Base-by-base conservation (phyloP, 1,139 yeast genomes). In the Lodderomyces margitis region DNA sequence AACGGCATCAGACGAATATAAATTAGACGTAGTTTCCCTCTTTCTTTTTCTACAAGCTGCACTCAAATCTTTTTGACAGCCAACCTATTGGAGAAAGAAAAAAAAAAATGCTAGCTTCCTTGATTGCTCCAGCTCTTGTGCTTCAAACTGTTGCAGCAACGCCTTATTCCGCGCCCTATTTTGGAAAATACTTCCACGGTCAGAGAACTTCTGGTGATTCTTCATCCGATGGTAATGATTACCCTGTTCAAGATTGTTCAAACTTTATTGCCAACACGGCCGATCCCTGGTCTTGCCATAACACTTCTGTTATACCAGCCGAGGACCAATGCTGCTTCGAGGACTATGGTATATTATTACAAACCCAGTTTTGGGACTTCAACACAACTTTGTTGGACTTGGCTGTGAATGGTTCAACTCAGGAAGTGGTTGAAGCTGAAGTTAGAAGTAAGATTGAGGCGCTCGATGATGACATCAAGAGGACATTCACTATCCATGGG, bases 301-400 rank as follows among this genome's bases (percentile, higher is more conserved):
- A 61, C 46, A 52, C 58, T 14, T 57, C 63, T 20, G 51, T 46
- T 7, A 45, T 54, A 20, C 9, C 36, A 21, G 43, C 48, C n/a
- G 37, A 24, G n/a, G 53, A 58, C 45, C 50, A 54, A 2, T 66
- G 72, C 46, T 67, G 72, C 46, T 66, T 60, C 45, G 70, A 67
- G 46, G 46, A 55, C 41, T 55, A 54, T 36, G 75, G 75, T 4
- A 53, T 66, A 24, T 55, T 69, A 46, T 55, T 69, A 60, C 64
- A 54, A 43, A 56, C 75, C 10, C 74, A 68, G 50, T 69, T 68
- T 52, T 68, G 74, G 74, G 72, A 69, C 50, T 66, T 56, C 53
- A 55, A 64, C 44, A 50, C 60, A 1, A 52, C 53, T 15, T 61
- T 57, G 43, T 55, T 59, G 32, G 36, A 44, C 11, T 40, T 50